phyloP scores from a whole-genome alignment of 768 basidiomycete species.

The Lactarius trivialis region DNA sequence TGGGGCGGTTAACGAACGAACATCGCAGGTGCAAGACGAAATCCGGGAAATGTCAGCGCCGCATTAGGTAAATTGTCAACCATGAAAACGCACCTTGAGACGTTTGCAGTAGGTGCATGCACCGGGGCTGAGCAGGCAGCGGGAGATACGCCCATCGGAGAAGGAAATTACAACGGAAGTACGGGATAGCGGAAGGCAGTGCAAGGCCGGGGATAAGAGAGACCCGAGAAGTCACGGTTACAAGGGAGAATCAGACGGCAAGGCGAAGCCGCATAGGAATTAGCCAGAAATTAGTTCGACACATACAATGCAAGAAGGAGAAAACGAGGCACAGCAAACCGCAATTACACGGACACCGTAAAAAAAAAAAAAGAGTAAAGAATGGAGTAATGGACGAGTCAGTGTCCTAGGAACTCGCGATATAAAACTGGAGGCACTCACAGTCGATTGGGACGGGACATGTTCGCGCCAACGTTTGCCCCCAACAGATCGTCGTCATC shows the following conservation, averaged over 20 bases:
- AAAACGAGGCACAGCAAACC: background rate
- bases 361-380: background rate
- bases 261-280: background rate
- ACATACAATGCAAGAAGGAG: background rate
- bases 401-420: background rate
- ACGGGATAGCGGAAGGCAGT: constrained; percentile 10
- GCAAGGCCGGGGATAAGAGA: constrained; percentile 1
- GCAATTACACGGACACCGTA: background rate
- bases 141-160: background rate
- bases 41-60: constrained; percentile 5
- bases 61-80: background rate
- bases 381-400: background rate
- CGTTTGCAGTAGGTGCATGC: constrained; percentile 85
- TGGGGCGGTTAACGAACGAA: background rate
- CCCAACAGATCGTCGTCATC: constrained; percentile 3
- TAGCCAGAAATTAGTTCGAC: constrained; percentile 1
- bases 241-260: background rate
- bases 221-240: constrained; percentile 4
- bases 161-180: background rate
- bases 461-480: background rate
- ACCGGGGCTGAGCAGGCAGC: constrained; percentile 47
- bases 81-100: constrained; percentile 59
- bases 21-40: background rate
- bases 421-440: constrained; percentile 4
- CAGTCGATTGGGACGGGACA: constrained; percentile 15